phyloP scores from a whole-genome alignment of 495 filamentous ascomycete genomes.

The Copromyces sp. region DNA sequence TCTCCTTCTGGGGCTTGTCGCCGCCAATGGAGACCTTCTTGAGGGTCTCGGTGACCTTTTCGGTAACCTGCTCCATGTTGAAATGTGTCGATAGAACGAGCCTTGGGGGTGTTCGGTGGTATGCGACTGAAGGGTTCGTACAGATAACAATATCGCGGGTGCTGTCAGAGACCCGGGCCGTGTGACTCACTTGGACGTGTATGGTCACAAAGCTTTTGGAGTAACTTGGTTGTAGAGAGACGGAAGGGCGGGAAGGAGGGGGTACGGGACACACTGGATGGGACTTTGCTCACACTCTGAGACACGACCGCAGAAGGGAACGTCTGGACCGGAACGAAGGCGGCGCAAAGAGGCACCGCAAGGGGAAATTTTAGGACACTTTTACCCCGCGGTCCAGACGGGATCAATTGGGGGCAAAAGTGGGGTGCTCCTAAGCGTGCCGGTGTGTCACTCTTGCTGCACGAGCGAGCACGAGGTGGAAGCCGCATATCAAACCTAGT shows the following conservation, averaged over 20 bases:
- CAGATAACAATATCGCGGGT: not conserved
- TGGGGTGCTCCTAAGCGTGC: not conserved
- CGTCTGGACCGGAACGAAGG: not conserved
- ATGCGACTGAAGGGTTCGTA: not conserved
- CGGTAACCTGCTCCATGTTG: constrained; percentile 4
- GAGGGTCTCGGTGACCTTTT: constrained; percentile 24
- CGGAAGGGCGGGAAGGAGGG: not conserved
- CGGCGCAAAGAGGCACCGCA: not conserved
- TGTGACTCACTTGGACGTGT: constrained; percentile 19
- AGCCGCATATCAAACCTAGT: not conserved
- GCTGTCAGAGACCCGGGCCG: constrained; percentile 11
- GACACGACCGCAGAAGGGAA: not conserved
- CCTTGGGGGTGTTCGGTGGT: not conserved
- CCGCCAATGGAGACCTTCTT: constrained; percentile 24
- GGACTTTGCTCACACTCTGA: not conserved
- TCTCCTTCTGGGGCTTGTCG: constrained; percentile 12
- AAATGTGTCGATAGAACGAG: not conserved
- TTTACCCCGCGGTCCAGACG: not conserved
- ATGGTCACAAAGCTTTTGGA: not conserved
- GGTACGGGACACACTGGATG: not conserved
- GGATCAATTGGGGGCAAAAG: not conserved
- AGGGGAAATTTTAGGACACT: not conserved
- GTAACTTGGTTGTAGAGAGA: not conserved
- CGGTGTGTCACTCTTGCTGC: not conserved
- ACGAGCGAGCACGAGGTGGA: not conserved